Base-by-base conservation (phyloP, 108 stramenopile genomes). In the Seminavis robusta region DNA sequence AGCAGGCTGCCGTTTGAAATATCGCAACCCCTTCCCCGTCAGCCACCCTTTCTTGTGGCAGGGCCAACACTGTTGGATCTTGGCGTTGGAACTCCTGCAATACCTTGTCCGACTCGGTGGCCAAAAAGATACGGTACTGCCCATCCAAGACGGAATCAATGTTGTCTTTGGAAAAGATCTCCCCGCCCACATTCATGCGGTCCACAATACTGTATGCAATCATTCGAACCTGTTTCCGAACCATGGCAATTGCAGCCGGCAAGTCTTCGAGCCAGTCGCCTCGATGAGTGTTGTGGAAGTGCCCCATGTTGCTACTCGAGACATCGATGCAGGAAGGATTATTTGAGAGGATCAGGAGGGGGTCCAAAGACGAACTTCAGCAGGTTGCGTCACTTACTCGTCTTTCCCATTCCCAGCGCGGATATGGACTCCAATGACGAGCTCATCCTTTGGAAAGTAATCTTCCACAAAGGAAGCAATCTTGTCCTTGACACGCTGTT, bases 361-460 rank as follows among this genome's bases (percentile, higher is more conserved):
- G n/a, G n/a, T n/a, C n/a, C n/a, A n/a, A n/a, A n/a, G n/a, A n/a
- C n/a, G n/a, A n/a, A n/a, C n/a, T n/a, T n/a, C n/a, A n/a, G n/a
- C n/a, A n/a, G n/a, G n/a, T n/a, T n/a, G n/a, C n/a, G n/a, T n/a
- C n/a, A n/a, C n/a, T n/a, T n/a, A n/a, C n/a, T 44, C 43, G 20
- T 44, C 43, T 44, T 44, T 44, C 20, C 43, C 43, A 44, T 44
- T 44, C 15, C 43, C 43, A 44, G 43, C 43, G n/a, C 43, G 43
- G 20, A 44, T 44, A 19, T 44, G 43, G n/a, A 44, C 43, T 44
- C 43, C 43, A 6, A 44, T 44, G 43, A 44, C 43, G 6, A 44
- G 43, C n/a, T 44, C 20, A 15, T 7, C 6, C 6, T 6, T 13
- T 7, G 43, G 43, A 15, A 15, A 44, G n/a, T n/a, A n/a, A 44